Evolutionary conservation across 164 flowering plant species (phyloP), one percentile per base, ranked within the genome.

Genomic region (Annona squamosa): DNA sequence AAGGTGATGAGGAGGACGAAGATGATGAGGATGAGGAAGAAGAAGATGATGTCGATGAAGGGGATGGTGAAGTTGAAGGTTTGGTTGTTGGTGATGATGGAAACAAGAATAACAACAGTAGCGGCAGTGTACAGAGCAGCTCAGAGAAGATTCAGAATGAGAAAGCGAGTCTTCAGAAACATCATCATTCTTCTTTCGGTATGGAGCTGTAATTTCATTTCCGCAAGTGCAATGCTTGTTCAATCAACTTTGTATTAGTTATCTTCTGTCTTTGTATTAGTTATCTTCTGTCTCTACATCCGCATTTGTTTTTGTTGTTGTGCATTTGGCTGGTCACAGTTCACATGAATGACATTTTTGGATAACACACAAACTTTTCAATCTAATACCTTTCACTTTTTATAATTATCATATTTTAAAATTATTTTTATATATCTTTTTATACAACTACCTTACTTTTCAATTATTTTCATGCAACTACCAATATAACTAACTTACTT

Each of bases 11-110:
- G 0, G 88, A 75, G 0, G 89, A 82, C 0, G 90, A 85, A 2
- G 79, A 77, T 2, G 82, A 80, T 3, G 88, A 83, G 0, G 87
- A 81, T 0, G 93, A 84, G 0, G 92, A 88, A 1, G 93, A 85
- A 1, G 92, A 84, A 0, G 90, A 83, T 0, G 91, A 82, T 1
- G 82, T 74, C 0, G 89, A 78, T 5, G 89, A 73, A 6, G 88
- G 76, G 0, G 87, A 80, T 18, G 65, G 65, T 2, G 64, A 59
- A 44, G 80, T 74, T 10, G 86, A 81, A 4, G 80, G 79, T 43
- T 71, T 80, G 68, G 84, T 81, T 69, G 76, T 63, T 9, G 82
- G 17, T 1, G 75, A 71, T 37, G 79, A 77, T 41, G 82, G 74
- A 3, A 76, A 62, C 62, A 72, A 77, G 46, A 80, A 73, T 67